A percentile compares a stretch with the other conserved stretches of the same genome.
These are phyloP conservation scores for Hibiscus syriacus DNA, from an alignment of 345 rosid species.

Conservation along the genomic window DNA sequence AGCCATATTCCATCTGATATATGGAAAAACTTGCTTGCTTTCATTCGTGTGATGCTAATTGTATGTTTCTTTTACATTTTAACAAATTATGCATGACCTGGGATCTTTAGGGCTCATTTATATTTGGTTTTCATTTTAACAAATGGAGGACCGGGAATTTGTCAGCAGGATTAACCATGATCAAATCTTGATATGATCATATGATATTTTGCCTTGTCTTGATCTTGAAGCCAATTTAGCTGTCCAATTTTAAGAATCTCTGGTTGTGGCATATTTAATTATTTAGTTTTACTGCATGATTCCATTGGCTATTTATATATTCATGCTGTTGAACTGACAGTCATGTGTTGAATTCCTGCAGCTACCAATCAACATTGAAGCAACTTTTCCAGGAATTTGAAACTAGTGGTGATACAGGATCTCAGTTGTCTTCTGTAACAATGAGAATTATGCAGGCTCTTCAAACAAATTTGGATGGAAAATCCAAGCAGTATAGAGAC, in stretches of 20 bases:
- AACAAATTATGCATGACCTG: not conserved
- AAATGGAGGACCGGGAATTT: not conserved
- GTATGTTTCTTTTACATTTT: not conserved
- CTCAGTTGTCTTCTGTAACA: slow-evolving; percentile 83
- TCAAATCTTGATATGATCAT: not conserved
- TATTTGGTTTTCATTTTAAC: not conserved
- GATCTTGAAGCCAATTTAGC: not conserved
- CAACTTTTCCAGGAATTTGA: slow-evolving; percentile 95
- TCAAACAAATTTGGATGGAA: slow-evolving; percentile 89
- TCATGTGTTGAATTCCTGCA: slow-evolving; percentile 26
- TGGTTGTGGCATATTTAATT: not conserved
- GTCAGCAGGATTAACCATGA: not conserved
- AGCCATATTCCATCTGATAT: not conserved
- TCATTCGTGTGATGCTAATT: not conserved
- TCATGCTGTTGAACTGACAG: not conserved
- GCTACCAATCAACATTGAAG: slow-evolving; percentile 90
- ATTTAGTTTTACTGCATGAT: not conserved
- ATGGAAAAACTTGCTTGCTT: not conserved
- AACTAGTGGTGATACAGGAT: slow-evolving; percentile 46
- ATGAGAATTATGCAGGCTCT: slow-evolving; percentile 98
- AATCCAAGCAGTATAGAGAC: slow-evolving; percentile 92
- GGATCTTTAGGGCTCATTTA: not conserved
- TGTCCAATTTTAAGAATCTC: not conserved
- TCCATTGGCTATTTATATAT: not conserved
- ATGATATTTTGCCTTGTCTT: not conserved